Evolutionary conservation across 164 flowering plant genomes (phyloP), one percentile per base, ranked within the genome.

Genomic region (Vitis rupestris): DNA sequence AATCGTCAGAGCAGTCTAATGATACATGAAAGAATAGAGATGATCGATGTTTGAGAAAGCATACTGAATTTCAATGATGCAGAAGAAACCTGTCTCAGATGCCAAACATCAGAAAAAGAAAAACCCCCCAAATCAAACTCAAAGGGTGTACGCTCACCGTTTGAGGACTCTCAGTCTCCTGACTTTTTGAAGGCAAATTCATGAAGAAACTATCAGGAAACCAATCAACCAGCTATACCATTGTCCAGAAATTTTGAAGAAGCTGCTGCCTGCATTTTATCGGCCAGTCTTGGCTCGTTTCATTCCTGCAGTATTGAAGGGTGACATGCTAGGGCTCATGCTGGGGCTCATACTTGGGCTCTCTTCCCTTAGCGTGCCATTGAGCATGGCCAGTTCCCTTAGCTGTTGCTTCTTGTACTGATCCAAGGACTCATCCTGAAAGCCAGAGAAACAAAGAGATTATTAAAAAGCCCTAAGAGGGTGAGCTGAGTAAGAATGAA

Each of bases 331-430:
- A 0, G 82, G 82, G 54, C 78, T 75, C 79, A 82, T 75, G 27
- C 78, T 72, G 0, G 81, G 83, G 69, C 79, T 77, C 82, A 82
- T 79, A 16, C 82, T 76, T 0, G 82, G 82, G 48, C 80, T 78
- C 58, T 80, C 85, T 64, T 82, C 85, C 70, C 85, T 78, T 0
- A 82, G 71, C 2, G 85, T 82, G 37, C 85, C 85, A 23, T 82
- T 82, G 8, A 82, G 70, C 76, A 80, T 29, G 8, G 85, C 85
- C 29, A 82, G 31, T 61, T 82, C 85, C 69, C 81, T 75, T 19
- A 82, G 69, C 27, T 82, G 85, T 56, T 80, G 81, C 72, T 78
- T 80, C 73, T 82, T 82, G 50, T 82, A 82, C 59, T 75, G 80
- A 69, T 82, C 85, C 68, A 71, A 70, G 12, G 82, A 78, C 52